Base-by-base conservation (phyloP, 1,284 basidiomycete genomes). In the Ceratobasidium sp. region DNA sequence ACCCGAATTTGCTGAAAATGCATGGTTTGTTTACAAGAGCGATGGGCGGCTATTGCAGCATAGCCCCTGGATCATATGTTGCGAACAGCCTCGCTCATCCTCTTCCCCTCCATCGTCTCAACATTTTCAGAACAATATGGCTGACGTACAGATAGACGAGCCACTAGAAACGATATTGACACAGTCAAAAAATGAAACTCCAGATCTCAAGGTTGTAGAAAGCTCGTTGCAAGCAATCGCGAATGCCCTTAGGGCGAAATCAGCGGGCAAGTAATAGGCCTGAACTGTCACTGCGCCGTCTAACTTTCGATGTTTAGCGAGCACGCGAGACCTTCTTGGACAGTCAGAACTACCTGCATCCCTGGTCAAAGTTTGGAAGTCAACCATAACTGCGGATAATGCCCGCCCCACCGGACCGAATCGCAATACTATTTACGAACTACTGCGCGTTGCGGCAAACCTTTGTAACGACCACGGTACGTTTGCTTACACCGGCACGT, bases 401-500 rank as follows among this genome's bases (percentile, higher is more conserved):
- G 22, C 31, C 24, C 67, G 67, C 31, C 88, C 89, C 15, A 81
- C 81, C 56, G 81, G 85, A 31, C 75, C 81, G 24, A 86, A 85
- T 76, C 84, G 87, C 63, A 79, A 86, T 8, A 86, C 86, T 27
- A 83, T 90, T 15, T 87, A 88, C 75, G 91, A 94, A 80, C 83
- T 93, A 33, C 85, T 95, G 66, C 87, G 93, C 73, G 89, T 93
- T 22, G 89, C 88, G 24, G 93, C 93, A 19, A 94, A 94, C 82
- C 82, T 94, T 11, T 93, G 91, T 81, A 90, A 93, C 83, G 92
- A 94, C 79, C 91, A 94, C 79, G 89, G 93, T 89, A 79, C 79
- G 87, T 79, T 44, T 2, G 24, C 8, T 51, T 60, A 8, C 29
- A 24, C 27, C 22, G 22, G 65, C 47, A 22, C 29, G 24, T 11